A percentile compares a stretch with the other conserved stretches of the same genome.
phyloP scores from a whole-genome alignment of 2,329 filamentous ascomycete species.

The Tolypocladium tundrense region DNA sequence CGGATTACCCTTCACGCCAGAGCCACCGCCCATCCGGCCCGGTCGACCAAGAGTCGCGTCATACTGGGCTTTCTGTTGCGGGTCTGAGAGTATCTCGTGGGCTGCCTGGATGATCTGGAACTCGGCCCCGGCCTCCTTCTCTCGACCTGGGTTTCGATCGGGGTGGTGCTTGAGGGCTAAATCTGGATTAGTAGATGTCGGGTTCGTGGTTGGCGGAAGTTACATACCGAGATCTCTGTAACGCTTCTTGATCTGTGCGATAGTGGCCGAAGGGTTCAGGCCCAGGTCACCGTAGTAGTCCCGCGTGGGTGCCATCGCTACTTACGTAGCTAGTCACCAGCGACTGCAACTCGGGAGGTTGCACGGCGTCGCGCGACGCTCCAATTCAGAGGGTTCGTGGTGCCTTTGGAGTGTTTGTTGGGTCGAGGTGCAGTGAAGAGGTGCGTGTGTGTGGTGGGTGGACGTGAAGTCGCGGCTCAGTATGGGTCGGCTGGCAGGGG shows the following conservation, averaged over 20 bases:
- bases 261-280: slow-evolving; percentile 54
- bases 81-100: slow-evolving; percentile 59
- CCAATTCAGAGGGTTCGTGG: background rate
- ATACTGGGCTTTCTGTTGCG: slow-evolving; percentile 40
- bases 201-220: background rate
- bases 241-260: slow-evolving; percentile 73
- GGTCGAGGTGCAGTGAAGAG: background rate
- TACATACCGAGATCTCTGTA: slow-evolving; percentile 68
- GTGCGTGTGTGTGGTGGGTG: no score
- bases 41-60: slow-evolving; percentile 33
- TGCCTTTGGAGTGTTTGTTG: background rate
- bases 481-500: background rate
- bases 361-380: background rate
- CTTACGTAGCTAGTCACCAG: background rate
- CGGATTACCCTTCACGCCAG: slow-evolving; percentile 47
- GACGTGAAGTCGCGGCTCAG: background rate
- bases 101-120: slow-evolving; percentile 83
- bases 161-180: slow-evolving; percentile 77
- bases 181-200: slow-evolving; percentile 12
- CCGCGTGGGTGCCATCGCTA: slow-evolving; percentile 34
- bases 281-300: slow-evolving; percentile 85
- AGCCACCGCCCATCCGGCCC: slow-evolving; percentile 34
- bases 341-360: background rate
- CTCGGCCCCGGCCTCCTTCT: slow-evolving; percentile 67
- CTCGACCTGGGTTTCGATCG: slow-evolving; percentile 76